phyloP scores from a whole-genome alignment of 176 grass and related monocot genomes.

The Panicum miliaceum region DNA sequence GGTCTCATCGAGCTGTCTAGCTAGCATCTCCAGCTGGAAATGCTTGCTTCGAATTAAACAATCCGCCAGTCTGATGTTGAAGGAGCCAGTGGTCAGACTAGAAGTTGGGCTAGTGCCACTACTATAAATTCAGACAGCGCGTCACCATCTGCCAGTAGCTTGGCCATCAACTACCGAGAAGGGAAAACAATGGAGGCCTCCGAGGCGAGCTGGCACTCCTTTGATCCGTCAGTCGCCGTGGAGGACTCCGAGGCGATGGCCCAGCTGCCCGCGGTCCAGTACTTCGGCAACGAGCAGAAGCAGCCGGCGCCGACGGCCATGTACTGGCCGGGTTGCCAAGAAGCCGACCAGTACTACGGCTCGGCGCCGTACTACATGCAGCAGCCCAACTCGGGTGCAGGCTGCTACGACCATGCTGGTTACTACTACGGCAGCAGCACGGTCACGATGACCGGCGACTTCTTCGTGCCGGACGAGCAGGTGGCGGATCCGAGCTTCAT shows the following conservation, averaged over 20 bases:
- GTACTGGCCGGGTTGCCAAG: conserved; percentile 62
- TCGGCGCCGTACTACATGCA: conserved; percentile 52
- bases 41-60: conserved; percentile 39
- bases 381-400: conserved; percentile 25
- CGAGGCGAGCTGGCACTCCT: conserved; percentile 73
- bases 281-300: conserved; percentile 49
- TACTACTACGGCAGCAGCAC: conserved; percentile 55
- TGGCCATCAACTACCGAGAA: conserved; percentile 29
- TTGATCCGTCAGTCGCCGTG: conserved; percentile 52
- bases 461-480: conserved; percentile 56
- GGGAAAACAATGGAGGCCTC: conserved; percentile 40
- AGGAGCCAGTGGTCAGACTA: conserved; percentile 51
- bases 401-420: conserved; percentile 47
- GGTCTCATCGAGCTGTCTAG: conserved; percentile 34
- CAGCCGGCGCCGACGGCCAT: conserved; percentile 37
- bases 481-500: conserved; percentile 52
- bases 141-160: conserved; percentile 11
- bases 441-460: conserved; percentile 41
- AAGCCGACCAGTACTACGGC: conserved; percentile 57
- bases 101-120: not conserved
- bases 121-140: conserved; percentile 40
- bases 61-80: conserved; percentile 30
- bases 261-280: conserved; percentile 65
- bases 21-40: conserved; percentile 50
- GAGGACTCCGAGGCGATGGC: conserved; percentile 87